A percentile compares a stretch with the other conserved stretches of the same genome.
Conservation (phyloP, 1,284 basidiomycete species). For the Ceratobasidium sp. region DNA sequence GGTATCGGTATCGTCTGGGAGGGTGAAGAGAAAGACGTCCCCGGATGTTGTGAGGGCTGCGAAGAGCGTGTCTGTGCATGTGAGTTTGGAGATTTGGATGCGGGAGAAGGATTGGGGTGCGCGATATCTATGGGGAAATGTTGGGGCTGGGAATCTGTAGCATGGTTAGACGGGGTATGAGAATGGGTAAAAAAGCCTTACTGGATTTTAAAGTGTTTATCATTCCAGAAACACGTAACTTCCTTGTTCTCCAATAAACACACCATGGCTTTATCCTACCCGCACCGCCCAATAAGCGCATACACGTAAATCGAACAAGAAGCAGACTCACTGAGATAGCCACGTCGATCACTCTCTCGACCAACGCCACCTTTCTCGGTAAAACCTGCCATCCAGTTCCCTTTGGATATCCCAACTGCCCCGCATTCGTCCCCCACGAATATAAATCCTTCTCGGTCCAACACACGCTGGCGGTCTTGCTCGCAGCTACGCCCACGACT, state of each 20-base stretch:
- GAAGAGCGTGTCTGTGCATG: conserved; percentile 82
- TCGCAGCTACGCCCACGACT: conserved; percentile 87
- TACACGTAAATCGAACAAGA: conserved; percentile 31
- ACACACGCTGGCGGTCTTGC: conserved; percentile 87
- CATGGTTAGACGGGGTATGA: conserved; percentile 56
- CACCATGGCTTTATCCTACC: conserved; percentile 80
- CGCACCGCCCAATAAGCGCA: conserved; percentile 18
- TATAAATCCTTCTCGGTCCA: conserved; percentile 89
- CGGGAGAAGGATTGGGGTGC: conserved; percentile 78
- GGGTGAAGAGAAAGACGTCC: conserved; percentile 89
- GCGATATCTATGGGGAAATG: conserved; percentile 69
- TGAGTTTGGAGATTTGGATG: conserved; percentile 82
- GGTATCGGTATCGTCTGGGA: conserved; percentile 53
- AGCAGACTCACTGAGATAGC: conserved; percentile 70
- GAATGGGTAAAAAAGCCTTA: conserved; percentile 74
- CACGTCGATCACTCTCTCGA: conserved; percentile 75
- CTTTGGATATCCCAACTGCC: conserved; percentile 91
- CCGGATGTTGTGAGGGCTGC: conserved; percentile 88
- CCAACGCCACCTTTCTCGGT: conserved; percentile 85
- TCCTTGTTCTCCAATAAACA: conserved; percentile 79
- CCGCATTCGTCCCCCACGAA: conserved; percentile 96
- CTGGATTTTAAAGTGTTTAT: conserved; percentile 79
- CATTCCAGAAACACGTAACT: conserved; percentile 85
- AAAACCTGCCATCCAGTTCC: conserved; percentile 77
- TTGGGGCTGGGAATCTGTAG: conserved; percentile 15